phyloP scores from a whole-genome alignment of 2,329 filamentous ascomycete genomes.

The Stachybotrys chartarum region DNA sequence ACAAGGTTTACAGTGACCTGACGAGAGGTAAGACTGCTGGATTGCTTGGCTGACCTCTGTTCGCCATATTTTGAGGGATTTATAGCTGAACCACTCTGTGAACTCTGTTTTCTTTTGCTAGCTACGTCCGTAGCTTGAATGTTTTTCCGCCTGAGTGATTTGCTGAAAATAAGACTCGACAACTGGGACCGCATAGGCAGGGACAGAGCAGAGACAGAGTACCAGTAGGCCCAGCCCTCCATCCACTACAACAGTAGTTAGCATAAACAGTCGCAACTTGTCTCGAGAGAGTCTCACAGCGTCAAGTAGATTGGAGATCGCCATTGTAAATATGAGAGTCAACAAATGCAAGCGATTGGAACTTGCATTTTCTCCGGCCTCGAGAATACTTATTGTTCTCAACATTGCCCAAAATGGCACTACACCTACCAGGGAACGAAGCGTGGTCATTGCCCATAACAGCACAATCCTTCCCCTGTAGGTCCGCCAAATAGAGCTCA shows the following conservation, averaged over 20 bases:
- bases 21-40: conserved; percentile 34
- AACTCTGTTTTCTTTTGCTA: not conserved
- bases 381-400: conserved; percentile 57
- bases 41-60: conserved; percentile 35
- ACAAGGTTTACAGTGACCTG: conserved; percentile 73
- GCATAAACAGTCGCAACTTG: not conserved
- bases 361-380: conserved; percentile 40
- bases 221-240: conserved; percentile 61
- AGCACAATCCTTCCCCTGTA: conserved; percentile 48
- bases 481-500: conserved; percentile 50
- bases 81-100: conserved; percentile 23
- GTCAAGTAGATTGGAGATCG: conserved; percentile 49
- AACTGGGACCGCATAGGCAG: conserved; percentile 65
- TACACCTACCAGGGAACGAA: conserved; percentile 54
- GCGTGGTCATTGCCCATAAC: conserved; percentile 52
- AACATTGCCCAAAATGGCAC: conserved; percentile 64
- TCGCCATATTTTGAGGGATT: conserved; percentile 31
- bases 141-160: conserved; percentile 70
- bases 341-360: conserved; percentile 49
- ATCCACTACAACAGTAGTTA: conserved; percentile 35
- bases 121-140: conserved; percentile 50
- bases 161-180: conserved; percentile 66
- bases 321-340: conserved; percentile 61
- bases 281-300: conserved; percentile 19
- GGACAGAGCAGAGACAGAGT: conserved; percentile 54